A percentile compares a stretch with the other conserved stretches of the same genome.
These are phyloP conservation scores for Entomortierella parvispora DNA, from an alignment of 192 early-diverging fungal species.

Conservation along the genomic window DNA sequence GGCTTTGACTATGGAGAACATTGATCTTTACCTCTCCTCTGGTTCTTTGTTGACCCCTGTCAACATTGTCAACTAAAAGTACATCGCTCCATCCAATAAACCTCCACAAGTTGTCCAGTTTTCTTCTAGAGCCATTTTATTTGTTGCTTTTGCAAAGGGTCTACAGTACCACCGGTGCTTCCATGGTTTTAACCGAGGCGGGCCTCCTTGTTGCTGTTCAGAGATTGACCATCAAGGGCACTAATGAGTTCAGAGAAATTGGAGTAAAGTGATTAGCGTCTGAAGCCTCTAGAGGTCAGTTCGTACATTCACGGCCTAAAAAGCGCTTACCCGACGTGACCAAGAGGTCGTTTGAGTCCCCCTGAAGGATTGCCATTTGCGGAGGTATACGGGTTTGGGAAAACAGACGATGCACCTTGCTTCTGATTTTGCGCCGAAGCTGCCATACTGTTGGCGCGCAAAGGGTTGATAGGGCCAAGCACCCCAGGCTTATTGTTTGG, in stretches of 20 bases:
- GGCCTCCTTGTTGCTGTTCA: constrained; percentile 16
- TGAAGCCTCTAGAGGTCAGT: too few species aligned
- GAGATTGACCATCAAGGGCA: background rate
- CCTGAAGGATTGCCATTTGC: constrained; percentile 4
- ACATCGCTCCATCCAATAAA: background rate
- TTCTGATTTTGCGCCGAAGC: background rate
- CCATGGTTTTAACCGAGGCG: constrained; percentile 19
- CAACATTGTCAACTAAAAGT: constrained; percentile 2
- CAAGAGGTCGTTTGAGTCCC: constrained; percentile 27
- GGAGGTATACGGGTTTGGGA: too few species aligned
- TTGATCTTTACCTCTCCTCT: constrained; percentile 32
- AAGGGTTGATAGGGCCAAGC: too few species aligned
- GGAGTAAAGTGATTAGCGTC: background rate
- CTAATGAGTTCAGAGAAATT: background rate
- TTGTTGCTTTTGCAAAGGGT: too few species aligned
- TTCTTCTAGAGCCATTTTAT: too few species aligned
- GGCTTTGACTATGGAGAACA: constrained; percentile 53
- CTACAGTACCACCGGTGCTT: too few species aligned
- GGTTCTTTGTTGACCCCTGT: constrained; percentile 53
- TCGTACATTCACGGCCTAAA: too few species aligned
- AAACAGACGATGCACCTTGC: too few species aligned
- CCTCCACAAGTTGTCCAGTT: background rate
- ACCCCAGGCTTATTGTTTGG: too few species aligned
- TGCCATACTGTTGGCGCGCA: too few species aligned
- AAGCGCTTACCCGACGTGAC: background rate